Conservation (phyloP, 2,329 filamentous ascomycete species). For the Leptographium wingfieldii region DNA sequence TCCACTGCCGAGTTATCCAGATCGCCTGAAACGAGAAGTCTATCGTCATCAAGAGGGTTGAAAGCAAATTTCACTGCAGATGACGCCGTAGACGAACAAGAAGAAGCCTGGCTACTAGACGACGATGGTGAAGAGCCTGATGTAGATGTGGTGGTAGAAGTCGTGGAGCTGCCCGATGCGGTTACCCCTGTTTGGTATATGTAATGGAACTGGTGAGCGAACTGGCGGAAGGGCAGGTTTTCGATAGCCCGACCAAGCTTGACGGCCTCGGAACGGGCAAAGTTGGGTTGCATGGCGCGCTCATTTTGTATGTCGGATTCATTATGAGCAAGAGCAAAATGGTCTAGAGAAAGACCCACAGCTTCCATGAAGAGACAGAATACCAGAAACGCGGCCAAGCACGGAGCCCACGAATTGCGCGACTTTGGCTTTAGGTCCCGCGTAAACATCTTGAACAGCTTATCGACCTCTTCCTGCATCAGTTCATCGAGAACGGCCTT, state of each 20-base stretch:
- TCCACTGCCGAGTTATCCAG: constrained; percentile 32
- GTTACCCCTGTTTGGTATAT: constrained; percentile 44
- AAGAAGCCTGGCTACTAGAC: neutral
- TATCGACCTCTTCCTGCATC: constrained; percentile 36
- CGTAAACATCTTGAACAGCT: constrained; percentile 39
- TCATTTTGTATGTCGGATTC: constrained; percentile 31
- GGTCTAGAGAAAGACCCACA: constrained; percentile 39
- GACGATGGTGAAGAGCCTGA: constrained; percentile 1
- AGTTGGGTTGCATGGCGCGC: constrained; percentile 17
- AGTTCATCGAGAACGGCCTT: constrained; percentile 45
- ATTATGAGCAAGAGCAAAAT: constrained; percentile 37
- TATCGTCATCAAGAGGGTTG: constrained; percentile 39
- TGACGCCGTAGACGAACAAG: constrained; percentile 27
- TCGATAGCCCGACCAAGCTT: constrained; percentile 37
- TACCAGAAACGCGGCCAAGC: constrained; percentile 42
- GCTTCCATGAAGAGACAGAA: constrained; percentile 47
- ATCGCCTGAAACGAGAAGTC: constrained; percentile 28
- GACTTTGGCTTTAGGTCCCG: constrained; percentile 41
- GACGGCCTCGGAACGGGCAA: constrained; percentile 28
- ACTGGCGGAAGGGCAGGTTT: constrained; percentile 47
- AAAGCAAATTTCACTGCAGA: constrained; percentile 32
- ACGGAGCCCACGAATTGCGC: constrained; percentile 42
- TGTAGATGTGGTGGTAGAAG: neutral
- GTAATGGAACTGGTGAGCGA: constrained; percentile 47
- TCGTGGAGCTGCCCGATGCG: constrained; percentile 23